Evolutionary conservation across 2,329 filamentous ascomycete genomes (phyloP).

Genomic region (Fusarium nurragi): DNA sequence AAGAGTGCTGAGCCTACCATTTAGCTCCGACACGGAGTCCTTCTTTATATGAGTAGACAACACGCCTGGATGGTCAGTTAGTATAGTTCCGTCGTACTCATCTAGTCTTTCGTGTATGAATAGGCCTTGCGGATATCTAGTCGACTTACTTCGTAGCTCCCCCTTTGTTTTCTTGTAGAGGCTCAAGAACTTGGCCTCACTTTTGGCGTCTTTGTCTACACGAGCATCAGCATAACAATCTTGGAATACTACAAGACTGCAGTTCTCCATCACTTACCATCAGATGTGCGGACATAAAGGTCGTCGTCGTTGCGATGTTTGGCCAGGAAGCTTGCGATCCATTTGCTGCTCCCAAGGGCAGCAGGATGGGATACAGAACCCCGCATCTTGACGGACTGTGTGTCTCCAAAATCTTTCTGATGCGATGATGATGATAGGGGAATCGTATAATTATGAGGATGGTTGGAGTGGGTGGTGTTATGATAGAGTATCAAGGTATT

Average conservation of each 20-base stretch:
- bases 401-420: not conserved
- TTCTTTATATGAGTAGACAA: not conserved
- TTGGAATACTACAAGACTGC: rapidly evolving
- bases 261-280: constrained; percentile 3
- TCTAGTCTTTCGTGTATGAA: not conserved
- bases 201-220: not conserved
- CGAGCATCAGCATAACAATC: not conserved
- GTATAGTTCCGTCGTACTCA: not conserved
- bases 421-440: not conserved
- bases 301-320: not conserved
- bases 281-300: not conserved
- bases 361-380: constrained; percentile 21
- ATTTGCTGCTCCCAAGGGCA: constrained; percentile 16
- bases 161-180: constrained; percentile 11
- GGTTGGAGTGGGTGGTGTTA: not conserved
- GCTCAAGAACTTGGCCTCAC: constrained; percentile 12
- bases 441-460: not conserved
- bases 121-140: not conserved
- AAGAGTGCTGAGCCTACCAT: constrained; percentile 10
- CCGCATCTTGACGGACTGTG: constrained; percentile 3
- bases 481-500: not conserved
- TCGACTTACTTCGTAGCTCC: constrained; percentile 19
- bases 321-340: constrained; percentile 1
- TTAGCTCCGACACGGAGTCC: not conserved
- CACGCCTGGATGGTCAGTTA: constrained; percentile 2